These are phyloP conservation scores for Lathyrus sativus DNA, from an alignment of 306 rosid genomes.

Conservation along the genomic window DNA sequence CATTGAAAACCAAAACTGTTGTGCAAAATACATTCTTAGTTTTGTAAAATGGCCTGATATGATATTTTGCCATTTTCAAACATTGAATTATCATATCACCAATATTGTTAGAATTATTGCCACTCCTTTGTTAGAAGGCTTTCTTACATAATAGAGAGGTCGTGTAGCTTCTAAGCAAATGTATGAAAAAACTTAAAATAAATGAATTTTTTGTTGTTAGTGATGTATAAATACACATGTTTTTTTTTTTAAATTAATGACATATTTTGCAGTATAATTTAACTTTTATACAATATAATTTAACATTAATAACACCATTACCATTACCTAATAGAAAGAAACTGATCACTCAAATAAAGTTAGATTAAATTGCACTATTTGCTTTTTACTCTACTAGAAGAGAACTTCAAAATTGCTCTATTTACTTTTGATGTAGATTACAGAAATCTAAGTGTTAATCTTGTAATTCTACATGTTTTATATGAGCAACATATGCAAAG, in stretches of 20 bases:
- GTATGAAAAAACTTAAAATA: not conserved
- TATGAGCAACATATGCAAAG: no score
- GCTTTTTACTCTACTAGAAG: not conserved
- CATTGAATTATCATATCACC: not conserved
- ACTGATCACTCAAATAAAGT: conserved; percentile 3
- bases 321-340: not conserved
- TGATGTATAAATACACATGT: no score
- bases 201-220: no score
- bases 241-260: no score
- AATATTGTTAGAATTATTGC: not conserved
- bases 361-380: not conserved
- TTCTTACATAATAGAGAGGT: no score
- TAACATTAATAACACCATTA: no score
- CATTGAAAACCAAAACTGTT: conserved; percentile 11
- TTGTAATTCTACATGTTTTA: no score
- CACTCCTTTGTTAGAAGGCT: no score
- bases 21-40: not conserved
- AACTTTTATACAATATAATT: no score
- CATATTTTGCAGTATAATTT: no score
- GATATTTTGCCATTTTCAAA: conserved; percentile 20
- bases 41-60: conserved; percentile 1
- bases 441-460: no score
- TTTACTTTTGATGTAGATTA: no score
- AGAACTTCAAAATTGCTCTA: not conserved
- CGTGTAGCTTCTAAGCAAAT: not conserved